These are phyloP conservation scores for Arthrobotrys sinensis DNA, from an alignment of 2,329 filamentous ascomycete species.

Conservation along the genomic window DNA sequence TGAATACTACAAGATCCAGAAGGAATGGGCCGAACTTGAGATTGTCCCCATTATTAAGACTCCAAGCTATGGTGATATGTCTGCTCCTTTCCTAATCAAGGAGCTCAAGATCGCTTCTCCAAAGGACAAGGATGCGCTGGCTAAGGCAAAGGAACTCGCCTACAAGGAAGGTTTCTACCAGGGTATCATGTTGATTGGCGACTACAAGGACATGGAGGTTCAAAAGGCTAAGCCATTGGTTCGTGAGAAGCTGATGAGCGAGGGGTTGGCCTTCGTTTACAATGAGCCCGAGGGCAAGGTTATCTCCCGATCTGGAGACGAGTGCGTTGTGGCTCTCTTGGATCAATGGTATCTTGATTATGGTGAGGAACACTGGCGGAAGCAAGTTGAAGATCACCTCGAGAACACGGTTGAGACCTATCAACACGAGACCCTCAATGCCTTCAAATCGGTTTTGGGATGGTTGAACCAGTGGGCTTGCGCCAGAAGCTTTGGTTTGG, in stretches of 20 bases:
- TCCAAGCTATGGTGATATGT: slow-evolving; percentile 86
- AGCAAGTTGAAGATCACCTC: slow-evolving; percentile 80
- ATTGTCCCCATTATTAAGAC: slow-evolving; percentile 92
- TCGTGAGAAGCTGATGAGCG: slow-evolving; percentile 81
- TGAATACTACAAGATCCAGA: slow-evolving; percentile 95
- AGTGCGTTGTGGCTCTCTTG: slow-evolving; percentile 91
- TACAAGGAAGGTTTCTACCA: slow-evolving; percentile 99
- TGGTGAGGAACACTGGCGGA: slow-evolving; percentile 88
- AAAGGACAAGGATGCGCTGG: slow-evolving; percentile 91
- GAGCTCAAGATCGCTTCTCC: slow-evolving; percentile 96
- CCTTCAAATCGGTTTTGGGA: slow-evolving; percentile 86
- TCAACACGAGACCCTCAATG: slow-evolving; percentile 81
- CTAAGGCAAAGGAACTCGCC: slow-evolving; percentile 93
- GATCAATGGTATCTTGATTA: slow-evolving; percentile 99
- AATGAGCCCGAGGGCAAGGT: slow-evolving; percentile 93
- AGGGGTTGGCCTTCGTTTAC: slow-evolving; percentile 87
- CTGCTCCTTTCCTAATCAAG: slow-evolving; percentile 86
- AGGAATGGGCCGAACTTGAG: slow-evolving; percentile 94
- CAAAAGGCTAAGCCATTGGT: slow-evolving; percentile 90
- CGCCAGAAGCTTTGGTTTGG: slow-evolving; percentile 89
- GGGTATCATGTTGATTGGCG: slow-evolving; percentile 87
- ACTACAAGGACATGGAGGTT: slow-evolving; percentile 89
- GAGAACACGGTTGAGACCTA: slow-evolving; percentile 83
- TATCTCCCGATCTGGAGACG: slow-evolving; percentile 88
- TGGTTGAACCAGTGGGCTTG: slow-evolving; percentile 98